Evolutionary conservation across 208 protist species (phyloP), one percentile per base, ranked within the genome.

Genomic region (Leishmania guyanensis): DNA sequence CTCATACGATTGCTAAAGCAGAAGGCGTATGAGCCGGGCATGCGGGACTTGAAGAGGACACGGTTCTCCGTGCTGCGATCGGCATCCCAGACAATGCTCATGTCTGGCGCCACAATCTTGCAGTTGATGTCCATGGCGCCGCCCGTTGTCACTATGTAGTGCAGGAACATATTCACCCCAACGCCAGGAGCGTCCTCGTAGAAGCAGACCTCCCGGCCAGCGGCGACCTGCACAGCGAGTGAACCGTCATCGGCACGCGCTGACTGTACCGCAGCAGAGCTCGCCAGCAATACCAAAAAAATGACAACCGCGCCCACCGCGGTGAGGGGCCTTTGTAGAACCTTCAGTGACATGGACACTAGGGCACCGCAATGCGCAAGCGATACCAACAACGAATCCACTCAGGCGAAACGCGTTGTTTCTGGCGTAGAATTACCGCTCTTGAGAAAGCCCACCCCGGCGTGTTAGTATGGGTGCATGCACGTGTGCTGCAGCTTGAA

Each of bases 1-100:
- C 91, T 95, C 93, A 98, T 98, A 51, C 76, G 85, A 82, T 98
- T 98, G 17, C 84, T 92, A 73, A 98, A 97, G 88, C 96, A 98
- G 65, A 98, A 96, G 48, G 77, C 70, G 86, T 98, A 88, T 39
- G 79, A 62, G 36, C 95, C 96, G 4, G 86, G 64, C 16, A 78
- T 62, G 26, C 84, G 79, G 58, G 94, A 80, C 85, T 95, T 97
- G 89, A 96, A 98, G 39, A 97, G 87, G 33, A 95, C 84, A 48
- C 91, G 92, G 75, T 92, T 88, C 79, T 97, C 94, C 6, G 71
- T 78, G 51, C 90, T 86, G 56, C 82, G 79, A 20, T 87, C 79
- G 1, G 89, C 84, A 60, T 72, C 66, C 91, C 88, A 98, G n/a
- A 97, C 82, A 46, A 95, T 17, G 20, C 73, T 69, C 17, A 83